Base-by-base conservation (phyloP, 345 rosid genomes). In the Acer saccharum region DNA sequence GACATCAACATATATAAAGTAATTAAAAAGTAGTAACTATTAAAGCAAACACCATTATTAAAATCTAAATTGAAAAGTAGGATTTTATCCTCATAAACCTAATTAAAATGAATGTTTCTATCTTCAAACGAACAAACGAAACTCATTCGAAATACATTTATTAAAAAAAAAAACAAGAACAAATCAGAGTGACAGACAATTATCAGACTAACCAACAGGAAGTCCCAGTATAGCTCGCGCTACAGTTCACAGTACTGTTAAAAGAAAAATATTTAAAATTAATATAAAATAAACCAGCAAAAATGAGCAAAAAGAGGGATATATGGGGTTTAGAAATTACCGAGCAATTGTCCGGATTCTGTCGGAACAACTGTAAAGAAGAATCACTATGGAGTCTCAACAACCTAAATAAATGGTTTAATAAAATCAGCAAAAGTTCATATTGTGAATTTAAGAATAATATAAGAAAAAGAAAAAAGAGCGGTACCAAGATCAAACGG, bases 141-240 rank as follows among this genome's bases (percentile, higher is more conserved):
- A 44, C 29, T 52, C 52, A 62, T 10, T 17, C 39, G 6, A n/a
- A 46, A 32, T 17, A 25, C 9, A 41, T 6, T 6, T 18, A 43
- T 39, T 13, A 46, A 20, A 71, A 20, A n/a, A 1, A 72, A 32
- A 32, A 32, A 32, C 27, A 18, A 29, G 13, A 72, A 13, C 17
- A 21, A 39, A 72, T 43, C 46, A 43, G 46, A 43, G 1, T n/a
- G n/a, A n/a, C n/a, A 43, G 46, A 43, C 46, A 27, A 10, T 39
- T 25, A 41, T 61, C 16, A 80, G 1, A 87, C 98, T 87, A 75
- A 95, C 96, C 99, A 14, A 81, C 68, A 60, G 93, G 86, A 4
- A 95, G 84, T 35, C 90, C 95, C 57, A 92, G 18, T n/a, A 86
- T 57, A 80, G 96, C 91, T 68, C 92, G 84, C 7, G 83, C 85